phyloP scores from a whole-genome alignment of 2,329 filamentous ascomycete genomes.

The Neophaeococcomyces mojaviensis region DNA sequence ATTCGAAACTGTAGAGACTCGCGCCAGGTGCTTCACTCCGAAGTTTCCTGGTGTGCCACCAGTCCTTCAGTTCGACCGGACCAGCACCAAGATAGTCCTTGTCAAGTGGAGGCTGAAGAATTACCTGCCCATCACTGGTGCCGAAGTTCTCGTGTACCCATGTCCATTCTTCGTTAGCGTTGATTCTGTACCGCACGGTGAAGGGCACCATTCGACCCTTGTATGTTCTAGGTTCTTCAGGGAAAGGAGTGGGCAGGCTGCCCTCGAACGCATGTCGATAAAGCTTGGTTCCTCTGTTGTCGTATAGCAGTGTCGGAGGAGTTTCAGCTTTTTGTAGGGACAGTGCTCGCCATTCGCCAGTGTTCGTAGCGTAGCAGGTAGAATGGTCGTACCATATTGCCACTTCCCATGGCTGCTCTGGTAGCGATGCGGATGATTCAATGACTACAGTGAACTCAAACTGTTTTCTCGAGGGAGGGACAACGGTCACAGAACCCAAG shows the following conservation, averaged over 20 bases:
- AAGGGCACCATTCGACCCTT: constrained; percentile 28
- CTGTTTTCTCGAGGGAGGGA: constrained; percentile 38
- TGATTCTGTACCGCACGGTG: constrained; percentile 37
- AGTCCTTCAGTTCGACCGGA: constrained; percentile 29
- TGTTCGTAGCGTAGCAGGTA: constrained; percentile 32
- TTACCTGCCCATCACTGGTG: constrained; percentile 35
- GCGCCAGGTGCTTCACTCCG: constrained; percentile 36
- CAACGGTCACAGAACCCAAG: constrained; percentile 63
- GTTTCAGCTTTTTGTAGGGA: constrained; percentile 41
- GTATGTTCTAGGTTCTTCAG: constrained; percentile 15
- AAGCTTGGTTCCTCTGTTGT: constrained; percentile 21
- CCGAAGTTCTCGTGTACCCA: constrained; percentile 38
- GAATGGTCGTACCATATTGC: constrained; percentile 65
- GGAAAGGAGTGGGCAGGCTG: constrained; percentile 19
- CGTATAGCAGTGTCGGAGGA: constrained; percentile 23
- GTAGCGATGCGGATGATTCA: constrained; percentile 52
- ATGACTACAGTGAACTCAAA: constrained; percentile 62
- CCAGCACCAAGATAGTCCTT: constrained; percentile 21
- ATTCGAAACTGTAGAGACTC: constrained; percentile 31
- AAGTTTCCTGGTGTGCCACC: constrained; percentile 29
- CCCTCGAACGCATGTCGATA: constrained; percentile 29
- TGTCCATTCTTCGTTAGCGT: constrained; percentile 32
- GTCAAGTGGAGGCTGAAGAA: constrained; percentile 28
- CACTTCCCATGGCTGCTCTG: constrained; percentile 60
- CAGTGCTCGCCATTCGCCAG: constrained; percentile 47